These are phyloP conservation scores for Aspergillus awamori DNA, from an alignment of 2,329 filamentous ascomycete species.

Conservation along the genomic window DNA sequence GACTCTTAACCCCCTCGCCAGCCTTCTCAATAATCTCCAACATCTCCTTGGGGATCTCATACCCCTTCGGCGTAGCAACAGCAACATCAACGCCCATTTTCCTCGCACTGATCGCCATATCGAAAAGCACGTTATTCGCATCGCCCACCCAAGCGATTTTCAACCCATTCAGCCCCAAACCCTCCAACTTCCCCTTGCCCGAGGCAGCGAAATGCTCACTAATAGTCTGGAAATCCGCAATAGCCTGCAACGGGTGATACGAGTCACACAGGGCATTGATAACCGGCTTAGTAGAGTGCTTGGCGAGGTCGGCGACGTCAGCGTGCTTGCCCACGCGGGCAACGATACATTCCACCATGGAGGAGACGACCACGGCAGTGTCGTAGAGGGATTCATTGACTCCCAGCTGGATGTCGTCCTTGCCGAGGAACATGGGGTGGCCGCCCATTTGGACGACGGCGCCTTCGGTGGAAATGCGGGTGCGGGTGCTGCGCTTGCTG, in stretches of 20 bases:
- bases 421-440: constrained; percentile 94
- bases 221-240: constrained; percentile 92
- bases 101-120: constrained; percentile 82
- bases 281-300: constrained; percentile 75
- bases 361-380: constrained; percentile 89
- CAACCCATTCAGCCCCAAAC: constrained; percentile 74
- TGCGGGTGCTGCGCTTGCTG: constrained; percentile 92
- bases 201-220: constrained; percentile 66
- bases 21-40: constrained; percentile 69
- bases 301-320: constrained; percentile 71
- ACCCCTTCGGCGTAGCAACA: constrained; percentile 83
- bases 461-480: constrained; percentile 88
- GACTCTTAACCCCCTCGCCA: constrained; percentile 57
- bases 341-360: constrained; percentile 83
- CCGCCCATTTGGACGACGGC: constrained; percentile 87
- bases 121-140: constrained; percentile 95
- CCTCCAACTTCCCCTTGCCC: constrained; percentile 40
- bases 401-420: constrained; percentile 93
- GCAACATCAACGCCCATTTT: constrained; percentile 86
- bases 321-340: constrained; percentile 76
- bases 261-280: constrained; percentile 88
- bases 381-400: constrained; percentile 94
- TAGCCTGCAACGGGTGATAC: constrained; percentile 90
- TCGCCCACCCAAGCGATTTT: constrained; percentile 97
- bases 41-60: constrained; percentile 78